These are phyloP conservation scores for Mrakia blollopis DNA, from an alignment of 768 basidiomycete species.

Conservation along the genomic window DNA sequence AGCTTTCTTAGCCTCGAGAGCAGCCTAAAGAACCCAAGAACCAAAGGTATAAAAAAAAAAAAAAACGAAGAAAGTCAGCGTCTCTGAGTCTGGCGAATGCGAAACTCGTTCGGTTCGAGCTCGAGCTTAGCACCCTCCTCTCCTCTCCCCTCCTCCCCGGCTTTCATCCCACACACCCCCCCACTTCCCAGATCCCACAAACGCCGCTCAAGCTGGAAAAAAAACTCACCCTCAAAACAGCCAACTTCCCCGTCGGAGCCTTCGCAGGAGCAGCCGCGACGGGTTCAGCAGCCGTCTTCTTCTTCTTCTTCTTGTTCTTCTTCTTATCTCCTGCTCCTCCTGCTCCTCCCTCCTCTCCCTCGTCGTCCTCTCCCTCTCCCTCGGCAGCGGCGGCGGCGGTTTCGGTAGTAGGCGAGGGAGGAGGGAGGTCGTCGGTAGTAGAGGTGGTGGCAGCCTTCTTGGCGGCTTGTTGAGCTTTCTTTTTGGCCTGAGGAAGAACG, in stretches of 20 bases:
- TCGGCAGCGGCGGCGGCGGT: conserved; percentile 33
- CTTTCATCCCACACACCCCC: neutral
- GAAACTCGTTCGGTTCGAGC: neutral
- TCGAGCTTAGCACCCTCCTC: neutral
- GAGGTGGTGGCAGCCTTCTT: conserved; percentile 53
- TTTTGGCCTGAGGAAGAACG: conserved; percentile 64
- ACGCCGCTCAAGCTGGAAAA: no score
- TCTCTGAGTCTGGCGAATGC: no score
- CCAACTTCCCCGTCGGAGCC: conserved; percentile 62
- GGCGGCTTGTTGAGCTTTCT: conserved; percentile 85
- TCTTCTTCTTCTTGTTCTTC: conserved; percentile 71
- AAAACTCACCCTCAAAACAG: conserved; percentile 48
- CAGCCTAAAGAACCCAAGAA: conserved; percentile 55
- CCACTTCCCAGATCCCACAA: neutral
- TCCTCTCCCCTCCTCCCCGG: neutral
- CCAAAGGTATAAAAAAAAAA: neutral
- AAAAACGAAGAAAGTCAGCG: neutral
- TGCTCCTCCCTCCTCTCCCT: conserved; percentile 57
- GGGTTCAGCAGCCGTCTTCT: conserved; percentile 56
- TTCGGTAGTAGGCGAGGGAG: conserved; percentile 35
- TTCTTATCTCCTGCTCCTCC: conserved; percentile 45
- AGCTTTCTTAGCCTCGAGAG: conserved; percentile 88
- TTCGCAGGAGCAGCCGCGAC: conserved; percentile 43
- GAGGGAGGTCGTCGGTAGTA: conserved; percentile 6
- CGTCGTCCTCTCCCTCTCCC: conserved; percentile 55